These are phyloP conservation scores for Mortierella sp. DNA, from an alignment of 371 early-diverging fungal species.

Conservation along the genomic window DNA sequence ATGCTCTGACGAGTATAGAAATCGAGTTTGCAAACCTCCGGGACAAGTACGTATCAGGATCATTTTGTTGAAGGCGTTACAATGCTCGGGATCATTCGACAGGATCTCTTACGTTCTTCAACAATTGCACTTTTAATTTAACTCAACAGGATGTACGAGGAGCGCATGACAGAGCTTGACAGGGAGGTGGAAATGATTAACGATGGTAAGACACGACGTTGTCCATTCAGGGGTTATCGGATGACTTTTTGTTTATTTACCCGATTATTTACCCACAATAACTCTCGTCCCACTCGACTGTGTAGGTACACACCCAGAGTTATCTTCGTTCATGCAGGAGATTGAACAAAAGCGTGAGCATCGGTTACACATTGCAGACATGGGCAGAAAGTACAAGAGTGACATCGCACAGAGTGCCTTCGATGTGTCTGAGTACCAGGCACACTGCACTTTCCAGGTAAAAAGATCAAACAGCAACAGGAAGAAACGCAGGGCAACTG, in stretches of 20 bases:
- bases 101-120: not conserved
- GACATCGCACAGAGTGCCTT: conserved; percentile 64
- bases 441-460: conserved; percentile 58
- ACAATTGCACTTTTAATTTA: too few species aligned
- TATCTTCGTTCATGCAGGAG: conserved; percentile 68
- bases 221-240: not conserved
- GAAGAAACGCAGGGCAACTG: not conserved
- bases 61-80: not conserved
- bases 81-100: not conserved
- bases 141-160: conserved; percentile 69
- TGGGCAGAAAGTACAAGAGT: conserved; percentile 67
- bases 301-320: conserved; percentile 71
- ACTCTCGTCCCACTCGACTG: not conserved
- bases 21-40: conserved; percentile 65
- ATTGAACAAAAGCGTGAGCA: conserved; percentile 71
- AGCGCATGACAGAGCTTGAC: conserved; percentile 70
- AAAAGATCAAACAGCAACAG: not conserved
- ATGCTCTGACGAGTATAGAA: conserved; percentile 65
- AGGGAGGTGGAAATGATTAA: conserved; percentile 73
- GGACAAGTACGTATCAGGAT: conserved; percentile 60
- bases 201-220: conserved; percentile 56
- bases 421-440: conserved; percentile 71
- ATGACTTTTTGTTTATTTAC: not conserved
- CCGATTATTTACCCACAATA: not conserved
- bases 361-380: conserved; percentile 67